Evolutionary conservation across 2,329 filamentous ascomycete genomes (phyloP).

Genomic region (Emericellopsis atlantica): DNA sequence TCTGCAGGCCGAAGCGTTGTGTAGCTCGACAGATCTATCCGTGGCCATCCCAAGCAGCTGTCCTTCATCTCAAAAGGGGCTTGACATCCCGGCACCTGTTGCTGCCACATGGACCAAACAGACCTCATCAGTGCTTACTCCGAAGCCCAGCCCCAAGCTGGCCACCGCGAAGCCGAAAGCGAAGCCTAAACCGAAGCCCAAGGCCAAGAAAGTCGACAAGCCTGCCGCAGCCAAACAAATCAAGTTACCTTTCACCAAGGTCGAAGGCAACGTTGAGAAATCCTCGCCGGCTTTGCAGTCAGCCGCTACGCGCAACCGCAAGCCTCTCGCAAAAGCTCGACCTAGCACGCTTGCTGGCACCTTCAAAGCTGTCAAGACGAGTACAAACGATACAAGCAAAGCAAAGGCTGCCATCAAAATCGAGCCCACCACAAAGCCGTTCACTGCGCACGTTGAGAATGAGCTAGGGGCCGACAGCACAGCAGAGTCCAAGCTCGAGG

Average conservation of each 20-base stretch:
- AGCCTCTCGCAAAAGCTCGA: slow-evolving; percentile 14
- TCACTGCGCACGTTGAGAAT: slow-evolving; percentile 3
- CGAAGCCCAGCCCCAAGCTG: slow-evolving; percentile 41
- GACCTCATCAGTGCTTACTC: slow-evolving; percentile 41
- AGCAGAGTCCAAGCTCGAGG: neutral
- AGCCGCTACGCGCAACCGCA: slow-evolving; percentile 2
- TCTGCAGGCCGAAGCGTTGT: slow-evolving; percentile 22
- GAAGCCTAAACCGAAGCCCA: slow-evolving; percentile 26
- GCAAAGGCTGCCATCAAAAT: slow-evolving; percentile 7
- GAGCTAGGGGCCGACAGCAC: neutral
- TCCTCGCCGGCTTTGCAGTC: neutral
- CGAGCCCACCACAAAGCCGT: neutral
- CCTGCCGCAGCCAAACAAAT: slow-evolving; percentile 32
- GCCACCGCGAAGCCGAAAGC: slow-evolving; percentile 23
- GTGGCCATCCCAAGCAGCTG: slow-evolving; percentile 14
- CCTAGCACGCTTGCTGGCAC: slow-evolving; percentile 24
- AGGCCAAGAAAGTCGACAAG: slow-evolving; percentile 25
- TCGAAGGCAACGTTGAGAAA: slow-evolving; percentile 5
- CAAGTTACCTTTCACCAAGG: slow-evolving; percentile 29
- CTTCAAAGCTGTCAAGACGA: slow-evolving; percentile 31
- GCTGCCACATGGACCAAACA: slow-evolving; percentile 22
- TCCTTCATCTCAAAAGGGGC: slow-evolving; percentile 5
- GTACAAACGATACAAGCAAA: slow-evolving; percentile 8
- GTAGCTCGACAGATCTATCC: slow-evolving; percentile 22
- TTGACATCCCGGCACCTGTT: slow-evolving; percentile 16